Evolutionary conservation across 495 filamentous ascomycete species (phyloP).

Genomic region (Entonaema liquescens): DNA sequence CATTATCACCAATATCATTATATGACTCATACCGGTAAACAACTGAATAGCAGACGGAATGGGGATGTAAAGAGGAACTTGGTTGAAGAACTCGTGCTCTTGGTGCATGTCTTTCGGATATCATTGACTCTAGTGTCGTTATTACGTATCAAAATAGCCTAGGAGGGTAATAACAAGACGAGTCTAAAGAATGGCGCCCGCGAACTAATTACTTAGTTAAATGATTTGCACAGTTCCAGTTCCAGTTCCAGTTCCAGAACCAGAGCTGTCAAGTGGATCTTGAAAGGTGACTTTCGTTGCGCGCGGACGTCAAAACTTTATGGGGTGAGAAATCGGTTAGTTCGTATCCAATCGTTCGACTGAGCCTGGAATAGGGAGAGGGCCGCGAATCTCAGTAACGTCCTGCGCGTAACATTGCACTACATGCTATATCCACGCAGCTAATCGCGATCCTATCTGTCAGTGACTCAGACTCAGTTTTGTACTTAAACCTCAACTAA

Average conservation of each 20-base stretch:
- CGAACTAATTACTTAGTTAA: slow-evolving; percentile 11
- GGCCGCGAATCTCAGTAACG: slow-evolving; percentile 4
- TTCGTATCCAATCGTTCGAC: slow-evolving; percentile 26
- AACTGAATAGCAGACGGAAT: neutral
- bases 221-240: slow-evolving; percentile 12
- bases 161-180: slow-evolving; percentile 13
- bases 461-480: neutral
- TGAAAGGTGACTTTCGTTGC: neutral
- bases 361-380: neutral
- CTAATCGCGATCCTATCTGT: slow-evolving; percentile 2
- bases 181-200: slow-evolving; percentile 33
- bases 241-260: slow-evolving; percentile 25
- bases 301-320: slow-evolving; percentile 12
- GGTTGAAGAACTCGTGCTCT: neutral
- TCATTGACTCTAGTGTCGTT: slow-evolving; percentile 24
- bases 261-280: slow-evolving; percentile 29
- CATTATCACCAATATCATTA: neutral
- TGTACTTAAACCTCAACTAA: neutral
- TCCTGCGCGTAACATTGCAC: slow-evolving; percentile 11
- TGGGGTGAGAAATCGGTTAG: slow-evolving; percentile 20
- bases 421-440: slow-evolving; percentile 8
- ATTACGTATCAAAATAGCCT: slow-evolving; percentile 34
- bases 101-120: slow-evolving; percentile 14
- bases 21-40: neutral
- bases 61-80: neutral